These are phyloP conservation scores for Biscutella laevigata DNA, from an alignment of 441 rosid genomes.

Conservation along the genomic window DNA sequence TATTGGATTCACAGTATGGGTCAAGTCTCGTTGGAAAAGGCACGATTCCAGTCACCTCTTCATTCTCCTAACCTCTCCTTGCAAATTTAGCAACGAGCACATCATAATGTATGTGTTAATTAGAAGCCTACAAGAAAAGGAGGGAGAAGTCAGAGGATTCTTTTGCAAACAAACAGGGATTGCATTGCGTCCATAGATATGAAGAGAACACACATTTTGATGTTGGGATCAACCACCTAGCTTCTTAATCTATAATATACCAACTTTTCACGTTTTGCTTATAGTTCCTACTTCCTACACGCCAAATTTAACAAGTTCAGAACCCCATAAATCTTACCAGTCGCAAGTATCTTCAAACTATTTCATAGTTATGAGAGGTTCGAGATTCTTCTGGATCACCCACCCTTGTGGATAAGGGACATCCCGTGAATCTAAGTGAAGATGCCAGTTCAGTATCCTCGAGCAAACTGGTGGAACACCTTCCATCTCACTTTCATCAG, in stretches of 20 bases:
- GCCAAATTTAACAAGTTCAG: not conserved
- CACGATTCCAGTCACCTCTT: conserved; percentile 6
- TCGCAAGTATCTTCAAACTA: conserved; percentile 22
- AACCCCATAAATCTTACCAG: conserved; percentile 15
- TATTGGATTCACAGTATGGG: not conserved
- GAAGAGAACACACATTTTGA: not conserved
- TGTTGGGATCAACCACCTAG: not conserved
- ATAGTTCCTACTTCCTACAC: not conserved
- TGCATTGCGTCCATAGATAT: not conserved
- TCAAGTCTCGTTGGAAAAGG: not conserved
- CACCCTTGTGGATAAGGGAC: conserved; percentile 71
- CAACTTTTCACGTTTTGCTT: not conserved
- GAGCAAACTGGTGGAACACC: conserved; percentile 63
- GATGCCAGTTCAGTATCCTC: conserved; percentile 84
- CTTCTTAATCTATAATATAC: not conserved
- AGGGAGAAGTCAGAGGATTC: not conserved
- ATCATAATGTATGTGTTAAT: not conserved
- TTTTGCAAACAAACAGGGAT: not conserved
- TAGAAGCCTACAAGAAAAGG: not conserved
- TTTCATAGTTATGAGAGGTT: conserved; percentile 40
- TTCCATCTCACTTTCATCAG: conserved; percentile 93
- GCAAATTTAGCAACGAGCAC: conserved; percentile 2
- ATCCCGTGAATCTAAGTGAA: conserved; percentile 57
- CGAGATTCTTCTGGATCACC: conserved; percentile 59
- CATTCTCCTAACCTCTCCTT: conserved; percentile 1